Evolutionary conservation across 768 basidiomycete species (phyloP).

Genomic region (Lentinula edodes): DNA sequence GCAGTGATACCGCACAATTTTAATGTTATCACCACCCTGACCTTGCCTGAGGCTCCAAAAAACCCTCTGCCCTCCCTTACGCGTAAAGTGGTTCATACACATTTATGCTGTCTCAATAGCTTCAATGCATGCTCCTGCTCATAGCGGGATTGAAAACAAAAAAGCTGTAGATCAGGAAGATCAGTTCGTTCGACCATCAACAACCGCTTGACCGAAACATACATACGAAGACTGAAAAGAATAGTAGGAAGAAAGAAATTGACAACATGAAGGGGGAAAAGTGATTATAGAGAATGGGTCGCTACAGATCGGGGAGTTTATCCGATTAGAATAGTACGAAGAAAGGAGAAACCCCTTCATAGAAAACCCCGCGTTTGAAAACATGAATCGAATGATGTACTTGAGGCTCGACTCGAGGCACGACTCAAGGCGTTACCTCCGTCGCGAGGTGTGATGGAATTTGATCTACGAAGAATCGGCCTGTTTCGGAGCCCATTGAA

Average conservation of each 20-base stretch:
- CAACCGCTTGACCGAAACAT: no score
- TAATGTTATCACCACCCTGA: no score
- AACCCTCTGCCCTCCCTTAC: no score
- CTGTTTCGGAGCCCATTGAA: neutral
- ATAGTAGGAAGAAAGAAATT: neutral
- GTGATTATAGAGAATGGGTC: neutral
- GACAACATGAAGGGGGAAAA: neutral
- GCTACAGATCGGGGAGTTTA: neutral
- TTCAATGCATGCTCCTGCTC: no score
- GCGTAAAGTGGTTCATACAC: no score
- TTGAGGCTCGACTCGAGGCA: neutral
- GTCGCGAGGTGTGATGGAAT: neutral
- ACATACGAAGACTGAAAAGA: neutral
- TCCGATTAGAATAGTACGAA: neutral
- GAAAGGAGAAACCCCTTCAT: neutral
- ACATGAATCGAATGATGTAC: neutral
- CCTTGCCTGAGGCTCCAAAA: no score
- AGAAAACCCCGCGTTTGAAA: neutral
- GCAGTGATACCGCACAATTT: no score
- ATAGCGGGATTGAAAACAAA: no score
- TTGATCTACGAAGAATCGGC: neutral
- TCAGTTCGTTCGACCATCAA: no score
- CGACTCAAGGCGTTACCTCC: neutral
- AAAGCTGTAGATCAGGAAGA: no score
- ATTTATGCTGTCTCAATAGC: no score